Evolutionary conservation across 2,329 filamentous ascomycete species (phyloP), one percentile per base, ranked within the genome.

Genomic region (Penicillium sp.): DNA sequence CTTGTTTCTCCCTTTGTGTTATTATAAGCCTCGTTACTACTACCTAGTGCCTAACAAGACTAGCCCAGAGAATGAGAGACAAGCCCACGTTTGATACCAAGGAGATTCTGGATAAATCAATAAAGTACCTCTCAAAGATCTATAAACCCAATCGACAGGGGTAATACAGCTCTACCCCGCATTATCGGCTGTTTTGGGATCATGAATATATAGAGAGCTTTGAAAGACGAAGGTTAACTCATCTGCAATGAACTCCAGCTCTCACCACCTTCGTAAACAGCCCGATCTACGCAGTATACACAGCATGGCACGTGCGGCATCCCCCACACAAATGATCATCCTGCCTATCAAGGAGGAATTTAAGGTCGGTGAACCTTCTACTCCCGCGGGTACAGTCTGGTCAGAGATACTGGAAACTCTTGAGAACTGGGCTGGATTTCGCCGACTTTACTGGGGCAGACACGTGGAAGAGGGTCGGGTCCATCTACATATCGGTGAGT

Each of bases 311-410:
- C 54, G 59, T 59, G 55, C 63, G 49, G 63, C 62, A 56, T 59
- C 41, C 57, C 63, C 67, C 63, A 69, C 65, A 15, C 63, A 66
- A 34, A 69, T 64, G 61, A 60, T 66, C 58, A 54, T 64, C 48
- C 57, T 69, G 50, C 59, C 83, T 84, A 5, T 77, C 80, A n/a
- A 80, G 80, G 51, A 74, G 28, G 41, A 53, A 7, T 22, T 59
- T 34, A 51, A 57, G 10, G 59, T 79, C 25, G 88, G 90, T 60
- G 87, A 90, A 66, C 85, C 84, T 0, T 84, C 83, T 63, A 86
- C 60, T 1, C 38, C 57, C 6, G 62, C 67, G 25, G 66, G 61
- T n/a, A 48, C 65, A 48, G 71, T 58, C 48, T 71, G 65, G 67
- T 50, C 45, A 2, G 54, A 60, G 55, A 59, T 64, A 15, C 50